These are phyloP conservation scores for Fusarium vanettenii DNA, from an alignment of 2,329 filamentous ascomycete genomes.

Conservation along the genomic window DNA sequence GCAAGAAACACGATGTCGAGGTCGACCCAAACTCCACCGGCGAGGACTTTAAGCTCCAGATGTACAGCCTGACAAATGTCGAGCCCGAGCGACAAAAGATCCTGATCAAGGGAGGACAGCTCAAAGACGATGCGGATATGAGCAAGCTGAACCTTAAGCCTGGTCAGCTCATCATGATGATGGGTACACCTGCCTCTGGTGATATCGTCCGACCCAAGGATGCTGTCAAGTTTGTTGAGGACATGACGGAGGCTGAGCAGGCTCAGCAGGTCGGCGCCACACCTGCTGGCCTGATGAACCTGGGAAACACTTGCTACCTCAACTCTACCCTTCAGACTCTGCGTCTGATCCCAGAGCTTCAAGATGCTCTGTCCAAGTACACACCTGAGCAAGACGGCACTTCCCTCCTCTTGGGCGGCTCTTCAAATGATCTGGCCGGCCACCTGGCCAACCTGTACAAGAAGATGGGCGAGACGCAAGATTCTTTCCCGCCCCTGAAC, in stretches of 20 bases:
- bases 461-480: constrained; percentile 89
- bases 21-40: constrained; percentile 86
- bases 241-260: constrained; percentile 95
- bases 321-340: constrained; percentile 97
- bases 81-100: constrained; percentile 98
- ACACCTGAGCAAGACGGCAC: constrained; percentile 52
- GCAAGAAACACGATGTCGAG: constrained; percentile 95
- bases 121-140: constrained; percentile 95
- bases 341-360: constrained; percentile 89
- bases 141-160: constrained; percentile 86
- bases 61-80: constrained; percentile 94
- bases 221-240: constrained; percentile 88
- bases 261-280: constrained; percentile 85
- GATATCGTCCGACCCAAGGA: constrained; percentile 80
- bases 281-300: constrained; percentile 88
- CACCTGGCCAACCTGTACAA: constrained; percentile 87
- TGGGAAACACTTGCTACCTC: constrained; percentile 98
- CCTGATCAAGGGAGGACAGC: constrained; percentile 89
- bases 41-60: constrained; percentile 94
- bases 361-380: constrained; percentile 78
- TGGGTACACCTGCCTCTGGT: constrained; percentile 80
- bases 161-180: constrained; percentile 92
- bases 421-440: constrained; percentile 74
- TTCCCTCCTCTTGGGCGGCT: constrained; percentile 53
- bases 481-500: constrained; percentile 83